Evolutionary conservation across 495 filamentous ascomycete genomes (phyloP).

Genomic region (Penicillium paradoxum): DNA sequence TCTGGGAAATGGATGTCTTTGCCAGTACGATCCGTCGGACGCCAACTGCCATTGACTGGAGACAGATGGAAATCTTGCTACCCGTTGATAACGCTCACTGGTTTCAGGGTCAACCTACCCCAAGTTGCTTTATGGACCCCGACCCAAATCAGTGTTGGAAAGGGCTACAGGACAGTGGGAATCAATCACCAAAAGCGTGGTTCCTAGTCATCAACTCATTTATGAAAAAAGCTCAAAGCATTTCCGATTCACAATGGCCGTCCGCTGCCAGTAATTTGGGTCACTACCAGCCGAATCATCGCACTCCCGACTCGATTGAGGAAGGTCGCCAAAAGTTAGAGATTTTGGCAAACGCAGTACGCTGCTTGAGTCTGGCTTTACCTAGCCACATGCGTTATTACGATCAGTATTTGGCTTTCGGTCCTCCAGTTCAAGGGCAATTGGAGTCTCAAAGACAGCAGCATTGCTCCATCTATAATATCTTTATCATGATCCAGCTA

Average conservation of each 20-base stretch:
- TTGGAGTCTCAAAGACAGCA: slow-evolving; percentile 5
- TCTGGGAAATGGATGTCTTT: not conserved
- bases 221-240: slow-evolving; percentile 10
- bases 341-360: slow-evolving; percentile 8
- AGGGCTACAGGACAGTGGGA: slow-evolving; percentile 23
- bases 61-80: not conserved
- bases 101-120: slow-evolving; percentile 18
- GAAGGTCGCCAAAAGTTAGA: slow-evolving; percentile 6
- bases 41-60: not conserved
- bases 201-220: slow-evolving; percentile 27
- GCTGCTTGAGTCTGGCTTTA: slow-evolving; percentile 10
- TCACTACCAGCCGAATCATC: not conserved
- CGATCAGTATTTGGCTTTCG: slow-evolving; percentile 6
- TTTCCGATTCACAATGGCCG: not conserved
- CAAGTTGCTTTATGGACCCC: slow-evolving; percentile 24
- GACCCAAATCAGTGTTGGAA: slow-evolving; percentile 27
- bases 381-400: slow-evolving; percentile 5
- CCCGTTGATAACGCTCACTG: slow-evolving; percentile 22
- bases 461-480: slow-evolving; percentile 12
- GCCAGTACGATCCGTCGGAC: not conserved
- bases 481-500: slow-evolving; percentile 10
- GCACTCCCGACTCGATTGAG: not conserved
- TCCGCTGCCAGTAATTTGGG: not conserved
- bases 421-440: not conserved
- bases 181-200: slow-evolving; percentile 33